phyloP scores from a whole-genome alignment of 2,329 filamentous ascomycete genomes.

The Aspergillus felis region DNA sequence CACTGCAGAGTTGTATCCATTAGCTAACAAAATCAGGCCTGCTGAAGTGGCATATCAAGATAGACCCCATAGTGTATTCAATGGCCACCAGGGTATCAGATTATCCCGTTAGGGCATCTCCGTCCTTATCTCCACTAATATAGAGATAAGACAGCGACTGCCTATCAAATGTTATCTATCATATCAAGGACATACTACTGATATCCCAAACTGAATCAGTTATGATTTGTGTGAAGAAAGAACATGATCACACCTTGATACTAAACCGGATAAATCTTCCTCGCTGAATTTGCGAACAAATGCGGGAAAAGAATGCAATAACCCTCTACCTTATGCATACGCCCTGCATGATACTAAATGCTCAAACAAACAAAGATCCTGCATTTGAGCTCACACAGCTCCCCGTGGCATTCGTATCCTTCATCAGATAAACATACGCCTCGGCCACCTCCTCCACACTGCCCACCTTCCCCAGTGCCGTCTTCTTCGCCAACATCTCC shows the following conservation, averaged over 20 bases:
- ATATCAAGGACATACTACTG: neutral
- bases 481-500: slow-evolving; percentile 1
- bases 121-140: neutral
- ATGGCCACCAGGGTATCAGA: too few relatives aligned
- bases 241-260: neutral
- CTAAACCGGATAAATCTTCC: neutral
- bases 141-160: neutral
- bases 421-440: slow-evolving; percentile 27
- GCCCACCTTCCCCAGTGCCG: neutral
- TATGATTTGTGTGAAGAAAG: neutral
- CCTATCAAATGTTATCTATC: neutral
- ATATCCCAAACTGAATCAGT: too few relatives aligned
- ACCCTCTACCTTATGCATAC: too few relatives aligned
- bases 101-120: neutral
- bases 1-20: neutral
- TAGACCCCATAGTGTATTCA: too few relatives aligned
- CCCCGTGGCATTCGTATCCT: neutral
- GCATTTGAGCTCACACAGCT: neutral
- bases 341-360: neutral
- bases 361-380: neutral
- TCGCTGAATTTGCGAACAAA: neutral
- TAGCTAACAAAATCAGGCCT: neutral
- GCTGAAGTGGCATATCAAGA: neutral
- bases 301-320: neutral
- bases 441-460: slow-evolving; percentile 23